Base-by-base conservation (phyloP, 371 early-diverging fungal species). In the Funneliformis caledonium region DNA sequence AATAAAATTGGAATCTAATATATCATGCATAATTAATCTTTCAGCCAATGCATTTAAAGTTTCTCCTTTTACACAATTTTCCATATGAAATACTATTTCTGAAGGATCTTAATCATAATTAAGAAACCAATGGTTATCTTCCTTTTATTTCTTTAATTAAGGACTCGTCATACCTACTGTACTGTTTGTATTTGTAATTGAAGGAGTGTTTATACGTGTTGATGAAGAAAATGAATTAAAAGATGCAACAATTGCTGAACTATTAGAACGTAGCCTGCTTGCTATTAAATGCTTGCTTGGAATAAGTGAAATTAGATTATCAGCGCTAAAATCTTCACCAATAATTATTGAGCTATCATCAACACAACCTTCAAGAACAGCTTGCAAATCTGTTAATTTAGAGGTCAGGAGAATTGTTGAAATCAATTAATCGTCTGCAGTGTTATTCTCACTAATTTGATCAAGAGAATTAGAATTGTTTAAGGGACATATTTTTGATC, bases 11-110 rank as follows among this genome's bases (percentile, higher is more conserved):
- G 94, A 88, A 82, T 92, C 93, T 33, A 92, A 83, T 64, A 89
- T 89, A 83, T 96, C 96, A 81, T 97, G 97, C 52, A 94, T 89
- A 0, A 97, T 97, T 82, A 97, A 87, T 26, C 95, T 88, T 87
- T 97, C 97, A 4, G 97, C 90, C 9, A 98, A 88, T 0, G 94
- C 93, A 6, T 85, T 82, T 14, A 97, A 83, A 2, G 96, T 95
- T 33, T 97, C 97, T 72, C 97, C 97, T 14, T 73, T 73, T 45
- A 98, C 96, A 80, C 91, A 89, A 3, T 93, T 94, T 73, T 97
- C 97, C 87, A 90, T 87, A 85, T 92, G 94, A 83, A 96, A 91
- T 2, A 94, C 83, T 64, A 98, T 88, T 45, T 95, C 96, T 37
- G 88, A 85, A 4, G 89, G 86, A 7, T 86, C 83, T 73, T 94